Percentiles rank a stretch among this genome's conserved stretches.
Evolutionary conservation across 2,329 filamentous ascomycete species (phyloP).

Genomic region (Cladophialophora chaetospira): DNA sequence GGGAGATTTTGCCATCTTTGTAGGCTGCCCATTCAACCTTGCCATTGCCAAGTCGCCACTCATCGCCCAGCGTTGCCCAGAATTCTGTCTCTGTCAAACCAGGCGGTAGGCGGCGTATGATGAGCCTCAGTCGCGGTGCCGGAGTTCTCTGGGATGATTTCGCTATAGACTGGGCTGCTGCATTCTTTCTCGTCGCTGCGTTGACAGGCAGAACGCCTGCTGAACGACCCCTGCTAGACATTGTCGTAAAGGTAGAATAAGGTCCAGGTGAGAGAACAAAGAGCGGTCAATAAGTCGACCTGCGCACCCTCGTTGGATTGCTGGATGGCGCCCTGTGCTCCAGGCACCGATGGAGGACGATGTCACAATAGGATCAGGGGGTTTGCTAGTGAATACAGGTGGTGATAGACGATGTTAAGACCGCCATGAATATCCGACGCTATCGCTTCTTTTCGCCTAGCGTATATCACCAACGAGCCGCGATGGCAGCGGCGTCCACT

Average conservation of each 20-base stretch:
- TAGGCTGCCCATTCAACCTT: slow-evolving; percentile 84
- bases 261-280: slow-evolving; percentile 7
- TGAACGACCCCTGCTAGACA: slow-evolving; percentile 34
- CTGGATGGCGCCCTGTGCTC: not conserved
- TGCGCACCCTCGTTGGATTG: not conserved
- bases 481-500: slow-evolving; percentile 8
- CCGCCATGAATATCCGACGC: slow-evolving; percentile 12
- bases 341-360: not conserved
- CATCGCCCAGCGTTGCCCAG: slow-evolving; percentile 67
- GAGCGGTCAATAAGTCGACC: not conserved
- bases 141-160: slow-evolving; percentile 51
- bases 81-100: slow-evolving; percentile 82
- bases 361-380: not conserved
- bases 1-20: slow-evolving; percentile 73
- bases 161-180: slow-evolving; percentile 40
- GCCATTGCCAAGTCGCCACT: slow-evolving; percentile 79
- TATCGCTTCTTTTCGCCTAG: slow-evolving; percentile 12
- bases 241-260: slow-evolving; percentile 9
- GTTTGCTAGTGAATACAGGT: slow-evolving; percentile 7
- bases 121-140: slow-evolving; percentile 74
- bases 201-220: slow-evolving; percentile 59
- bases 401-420: not conserved
- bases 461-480: not conserved
- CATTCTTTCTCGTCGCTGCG: slow-evolving; percentile 49
- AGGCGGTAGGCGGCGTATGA: slow-evolving; percentile 82